Evolutionary conservation across 1,284 basidiomycete genomes (phyloP).

Genomic region (Moesziomyces sp.): DNA sequence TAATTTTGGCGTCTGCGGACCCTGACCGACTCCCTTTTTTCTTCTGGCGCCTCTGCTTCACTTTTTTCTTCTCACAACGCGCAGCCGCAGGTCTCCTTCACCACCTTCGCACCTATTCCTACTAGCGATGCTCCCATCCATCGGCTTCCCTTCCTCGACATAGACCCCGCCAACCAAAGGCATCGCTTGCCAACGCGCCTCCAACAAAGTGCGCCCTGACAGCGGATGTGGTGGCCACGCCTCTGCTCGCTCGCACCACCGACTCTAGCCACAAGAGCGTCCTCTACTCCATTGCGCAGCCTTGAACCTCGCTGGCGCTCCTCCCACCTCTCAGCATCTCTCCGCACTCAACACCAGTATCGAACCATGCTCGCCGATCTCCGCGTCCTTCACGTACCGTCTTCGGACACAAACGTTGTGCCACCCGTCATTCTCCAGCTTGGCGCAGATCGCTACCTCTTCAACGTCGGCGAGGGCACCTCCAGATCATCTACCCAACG

Average conservation of each 20-base stretch:
- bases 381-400: conserved; percentile 57
- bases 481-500: conserved; percentile 79
- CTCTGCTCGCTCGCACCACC: conserved; percentile 1
- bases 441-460: conserved; percentile 82
- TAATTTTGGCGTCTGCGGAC: no score
- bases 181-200: not conserved
- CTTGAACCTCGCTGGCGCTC: not conserved
- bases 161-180: not conserved
- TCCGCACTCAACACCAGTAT: not conserved
- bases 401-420: conserved; percentile 76
- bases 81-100: no score
- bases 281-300: not conserved
- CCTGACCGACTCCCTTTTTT: no score
- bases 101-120: no score
- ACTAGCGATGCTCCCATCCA: no score
- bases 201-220: not conserved
- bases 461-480: conserved; percentile 86
- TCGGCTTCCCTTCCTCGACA: not conserved
- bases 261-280: not conserved
- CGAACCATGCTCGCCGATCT: conserved; percentile 46
- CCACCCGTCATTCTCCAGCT: conserved; percentile 80
- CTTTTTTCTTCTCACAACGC: no score
- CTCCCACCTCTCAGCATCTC: conserved; percentile 4
- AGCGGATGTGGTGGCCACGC: conserved; percentile 31
- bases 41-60: no score